These are phyloP conservation scores for Talaromyces amestolkiae DNA, from an alignment of 2,329 filamentous ascomycete genomes.

Conservation along the genomic window DNA sequence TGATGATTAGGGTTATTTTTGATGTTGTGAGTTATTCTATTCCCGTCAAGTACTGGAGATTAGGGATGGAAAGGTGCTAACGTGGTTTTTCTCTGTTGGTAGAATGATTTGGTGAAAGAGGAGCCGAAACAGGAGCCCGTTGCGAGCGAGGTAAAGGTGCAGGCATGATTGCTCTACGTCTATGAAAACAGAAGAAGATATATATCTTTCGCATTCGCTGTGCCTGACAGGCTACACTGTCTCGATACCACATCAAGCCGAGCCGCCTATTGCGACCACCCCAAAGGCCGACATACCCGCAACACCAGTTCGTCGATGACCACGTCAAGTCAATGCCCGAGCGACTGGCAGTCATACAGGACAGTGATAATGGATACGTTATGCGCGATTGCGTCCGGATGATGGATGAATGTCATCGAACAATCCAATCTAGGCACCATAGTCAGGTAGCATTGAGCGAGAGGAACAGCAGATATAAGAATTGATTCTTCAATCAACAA, in stretches of 20 bases:
- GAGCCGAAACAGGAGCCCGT: constrained; percentile 22
- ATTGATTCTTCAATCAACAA: background rate
- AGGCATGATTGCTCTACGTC: constrained; percentile 32
- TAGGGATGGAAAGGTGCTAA: background rate
- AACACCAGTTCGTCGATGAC: background rate
- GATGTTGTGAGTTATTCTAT: constrained; percentile 61
- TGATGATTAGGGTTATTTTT: constrained; percentile 95
- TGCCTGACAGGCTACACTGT: background rate
- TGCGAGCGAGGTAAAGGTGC: constrained; percentile 36
- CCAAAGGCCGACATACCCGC: background rate
- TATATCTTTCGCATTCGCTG: background rate
- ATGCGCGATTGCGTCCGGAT: background rate
- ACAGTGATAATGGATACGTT: no score
- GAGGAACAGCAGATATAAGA: background rate
- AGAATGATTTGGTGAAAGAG: constrained; percentile 17
- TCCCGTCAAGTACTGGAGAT: no score
- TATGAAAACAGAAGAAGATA: background rate
- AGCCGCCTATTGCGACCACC: background rate
- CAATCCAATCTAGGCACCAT: background rate
- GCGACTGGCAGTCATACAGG: background rate
- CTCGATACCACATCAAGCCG: background rate
- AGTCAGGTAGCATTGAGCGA: background rate
- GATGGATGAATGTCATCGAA: background rate
- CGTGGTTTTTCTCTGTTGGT: constrained; percentile 9
- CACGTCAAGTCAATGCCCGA: background rate